Conservation (phyloP, 345 rosid species). For the Corchorus olitorius region DNA sequence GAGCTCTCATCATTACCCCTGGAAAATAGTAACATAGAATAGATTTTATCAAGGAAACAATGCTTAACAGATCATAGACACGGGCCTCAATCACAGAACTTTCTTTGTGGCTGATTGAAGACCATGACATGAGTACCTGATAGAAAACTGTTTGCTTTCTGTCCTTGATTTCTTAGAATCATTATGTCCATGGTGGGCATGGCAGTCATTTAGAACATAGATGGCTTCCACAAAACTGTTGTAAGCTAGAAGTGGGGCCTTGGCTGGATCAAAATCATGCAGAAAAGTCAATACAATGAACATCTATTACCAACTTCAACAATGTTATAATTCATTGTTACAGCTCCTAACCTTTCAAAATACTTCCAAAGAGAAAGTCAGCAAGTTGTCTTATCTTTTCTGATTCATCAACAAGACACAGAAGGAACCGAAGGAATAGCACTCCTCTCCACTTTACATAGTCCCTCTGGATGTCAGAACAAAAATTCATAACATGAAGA, state of each 20-base stretch:
- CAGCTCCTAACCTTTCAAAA: conserved; percentile 69
- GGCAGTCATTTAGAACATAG: conserved; percentile 83
- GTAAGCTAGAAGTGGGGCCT: conserved; percentile 95
- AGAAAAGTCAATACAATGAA: conserved; percentile 21
- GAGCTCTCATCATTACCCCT: conserved; percentile 82
- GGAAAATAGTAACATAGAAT: conserved; percentile 19
- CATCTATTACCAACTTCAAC: conserved; percentile 3
- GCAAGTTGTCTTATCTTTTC: conserved; percentile 87
- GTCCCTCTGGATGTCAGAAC: conserved; percentile 65
- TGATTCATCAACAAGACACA: conserved; percentile 91
- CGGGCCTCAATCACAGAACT: conserved; percentile 13
- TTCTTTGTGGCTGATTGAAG: conserved; percentile 11
- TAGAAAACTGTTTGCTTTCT: conserved; percentile 62
- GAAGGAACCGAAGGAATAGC: conserved; percentile 82
- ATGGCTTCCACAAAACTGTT: conserved; percentile 97
- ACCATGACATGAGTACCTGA: conserved; percentile 47
- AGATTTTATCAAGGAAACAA: conserved; percentile 14
- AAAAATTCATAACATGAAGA: conserved; percentile 2
- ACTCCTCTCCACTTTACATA: conserved; percentile 99
- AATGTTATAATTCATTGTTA: conserved; percentile 11
- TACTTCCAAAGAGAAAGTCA: conserved; percentile 83
- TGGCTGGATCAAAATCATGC: conserved; percentile 48
- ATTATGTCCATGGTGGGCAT: conserved; percentile 55
- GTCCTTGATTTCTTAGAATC: conserved; percentile 54
- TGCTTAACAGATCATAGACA: conserved; percentile 13